These are phyloP conservation scores for Ophiostoma perfectum DNA, from an alignment of 2,329 filamentous ascomycete species.

Conservation along the genomic window DNA sequence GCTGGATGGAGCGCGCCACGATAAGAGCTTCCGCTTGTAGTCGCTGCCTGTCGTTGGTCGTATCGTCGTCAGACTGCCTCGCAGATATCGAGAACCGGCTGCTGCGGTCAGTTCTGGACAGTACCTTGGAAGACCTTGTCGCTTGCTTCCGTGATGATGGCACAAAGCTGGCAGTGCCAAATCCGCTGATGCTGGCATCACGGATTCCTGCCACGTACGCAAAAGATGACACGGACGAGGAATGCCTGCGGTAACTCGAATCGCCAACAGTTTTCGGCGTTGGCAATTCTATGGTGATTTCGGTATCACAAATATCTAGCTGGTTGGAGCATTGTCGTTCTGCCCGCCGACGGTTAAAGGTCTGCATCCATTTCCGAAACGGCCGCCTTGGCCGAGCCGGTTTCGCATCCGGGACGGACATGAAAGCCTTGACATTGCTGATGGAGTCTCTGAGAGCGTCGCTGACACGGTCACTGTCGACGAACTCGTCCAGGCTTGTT, in stretches of 20 bases:
- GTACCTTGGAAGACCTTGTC: slow-evolving; percentile 48
- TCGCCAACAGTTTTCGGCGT: neutral
- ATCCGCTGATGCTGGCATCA: slow-evolving; percentile 72
- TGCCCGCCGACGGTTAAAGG: slow-evolving; percentile 54
- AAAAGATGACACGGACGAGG: slow-evolving; percentile 68
- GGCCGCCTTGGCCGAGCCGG: slow-evolving; percentile 36
- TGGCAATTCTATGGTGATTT: too few species aligned
- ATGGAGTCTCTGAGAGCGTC: neutral
- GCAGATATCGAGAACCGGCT: slow-evolving; percentile 56
- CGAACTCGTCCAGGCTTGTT: too few species aligned
- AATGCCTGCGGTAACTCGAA: slow-evolving; percentile 43
- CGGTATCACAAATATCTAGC: neutral
- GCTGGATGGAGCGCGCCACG: slow-evolving; percentile 65
- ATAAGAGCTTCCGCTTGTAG: slow-evolving; percentile 58
- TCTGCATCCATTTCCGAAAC: slow-evolving; percentile 70
- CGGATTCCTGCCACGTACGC: slow-evolving; percentile 75
- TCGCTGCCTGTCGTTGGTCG: slow-evolving; percentile 38
- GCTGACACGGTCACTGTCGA: too few species aligned
- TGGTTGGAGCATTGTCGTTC: slow-evolving; percentile 22
- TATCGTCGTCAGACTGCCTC: slow-evolving; percentile 58
- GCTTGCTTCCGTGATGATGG: slow-evolving; percentile 54
- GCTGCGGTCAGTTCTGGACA: slow-evolving; percentile 57
- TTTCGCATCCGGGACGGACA: neutral
- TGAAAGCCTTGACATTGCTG: neutral
- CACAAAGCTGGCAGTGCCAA: slow-evolving; percentile 61